These are phyloP conservation scores for Trichophyton simii DNA, from an alignment of 2,329 filamentous ascomycete genomes.

Conservation along the genomic window DNA sequence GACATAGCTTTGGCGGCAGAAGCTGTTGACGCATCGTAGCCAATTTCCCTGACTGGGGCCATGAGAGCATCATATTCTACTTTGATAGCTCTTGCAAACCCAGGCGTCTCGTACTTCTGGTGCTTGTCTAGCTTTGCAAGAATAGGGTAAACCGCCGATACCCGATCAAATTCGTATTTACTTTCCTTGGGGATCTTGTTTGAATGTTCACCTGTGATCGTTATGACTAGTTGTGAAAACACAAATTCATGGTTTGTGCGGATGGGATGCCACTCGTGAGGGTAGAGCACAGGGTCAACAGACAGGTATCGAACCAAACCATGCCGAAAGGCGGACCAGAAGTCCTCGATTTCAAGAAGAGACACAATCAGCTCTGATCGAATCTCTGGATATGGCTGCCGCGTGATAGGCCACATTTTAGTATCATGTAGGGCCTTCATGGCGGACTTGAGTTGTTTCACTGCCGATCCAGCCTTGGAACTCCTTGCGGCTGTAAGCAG, in stretches of 20 bases:
- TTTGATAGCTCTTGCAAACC: conserved; percentile 20
- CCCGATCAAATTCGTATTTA: conserved; percentile 20
- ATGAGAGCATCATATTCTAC: conserved; percentile 19
- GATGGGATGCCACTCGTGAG: conserved; percentile 39
- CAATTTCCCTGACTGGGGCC: neutral
- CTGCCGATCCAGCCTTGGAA: conserved; percentile 19
- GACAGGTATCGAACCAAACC: conserved; percentile 40
- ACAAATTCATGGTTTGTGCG: conserved; percentile 38
- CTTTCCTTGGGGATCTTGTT: conserved; percentile 10
- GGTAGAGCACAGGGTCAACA: conserved; percentile 41
- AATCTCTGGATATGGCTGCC: conserved; percentile 44
- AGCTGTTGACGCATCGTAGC: neutral
- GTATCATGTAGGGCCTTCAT: conserved; percentile 32
- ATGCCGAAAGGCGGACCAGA: conserved; percentile 39
- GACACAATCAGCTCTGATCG: conserved; percentile 42
- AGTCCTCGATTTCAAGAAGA: conserved; percentile 33
- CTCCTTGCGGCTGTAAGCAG: conserved; percentile 17
- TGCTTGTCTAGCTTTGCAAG: conserved; percentile 20
- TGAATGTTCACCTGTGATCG: conserved; percentile 12
- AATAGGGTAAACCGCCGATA: conserved; percentile 25
- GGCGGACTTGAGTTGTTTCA: conserved; percentile 26
- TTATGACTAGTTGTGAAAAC: conserved; percentile 21
- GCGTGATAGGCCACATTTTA: conserved; percentile 35
- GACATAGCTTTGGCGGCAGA: conserved; percentile 20
- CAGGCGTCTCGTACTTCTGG: conserved; percentile 20